Percentiles rank a stretch among this genome's conserved stretches.
Evolutionary conservation across 148 eudicot genomes (phyloP).

Genomic region (Rhododendron simsii): DNA sequence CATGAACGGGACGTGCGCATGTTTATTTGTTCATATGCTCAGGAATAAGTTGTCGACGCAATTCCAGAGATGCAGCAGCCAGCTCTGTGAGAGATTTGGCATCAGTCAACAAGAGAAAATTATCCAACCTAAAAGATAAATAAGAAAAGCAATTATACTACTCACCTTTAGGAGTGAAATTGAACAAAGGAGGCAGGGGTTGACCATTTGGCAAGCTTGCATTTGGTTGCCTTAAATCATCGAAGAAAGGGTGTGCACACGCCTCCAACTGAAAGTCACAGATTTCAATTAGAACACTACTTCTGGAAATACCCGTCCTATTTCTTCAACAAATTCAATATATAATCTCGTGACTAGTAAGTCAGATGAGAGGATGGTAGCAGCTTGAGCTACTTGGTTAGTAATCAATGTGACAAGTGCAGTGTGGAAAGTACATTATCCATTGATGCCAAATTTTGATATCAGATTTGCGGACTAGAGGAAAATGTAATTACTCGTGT

Average conservation of each 20-base stretch:
- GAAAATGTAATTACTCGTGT: neutral
- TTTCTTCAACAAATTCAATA: neutral
- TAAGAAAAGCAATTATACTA: neutral
- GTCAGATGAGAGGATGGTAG: neutral
- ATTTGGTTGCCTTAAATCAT: slow-evolving; percentile 73
- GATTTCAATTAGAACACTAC: neutral
- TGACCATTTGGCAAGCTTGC: slow-evolving; percentile 72
- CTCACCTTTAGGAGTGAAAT: slow-evolving; percentile 81
- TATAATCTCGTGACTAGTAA: neutral
- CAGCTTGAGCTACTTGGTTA: neutral
- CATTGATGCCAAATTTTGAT: neutral
- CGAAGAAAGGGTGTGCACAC: slow-evolving; percentile 95
- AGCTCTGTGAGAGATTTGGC: slow-evolving; percentile 48
- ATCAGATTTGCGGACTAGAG: neutral
- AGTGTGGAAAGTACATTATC: neutral
- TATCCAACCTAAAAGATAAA: neutral
- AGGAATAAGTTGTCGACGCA: slow-evolving; percentile 64
- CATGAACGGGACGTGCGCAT: neutral
- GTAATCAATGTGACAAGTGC: neutral
- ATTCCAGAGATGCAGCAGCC: slow-evolving; percentile 56
- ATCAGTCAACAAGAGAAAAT: slow-evolving; percentile 7
- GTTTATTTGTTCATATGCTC: slow-evolving; percentile 45
- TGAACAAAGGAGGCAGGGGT: slow-evolving; percentile 71
- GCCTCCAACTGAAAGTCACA: slow-evolving; percentile 76
- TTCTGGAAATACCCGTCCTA: neutral